Evolutionary conservation across 176 grass and related monocot species (phyloP).

Genomic region (Lolium perenne): DNA sequence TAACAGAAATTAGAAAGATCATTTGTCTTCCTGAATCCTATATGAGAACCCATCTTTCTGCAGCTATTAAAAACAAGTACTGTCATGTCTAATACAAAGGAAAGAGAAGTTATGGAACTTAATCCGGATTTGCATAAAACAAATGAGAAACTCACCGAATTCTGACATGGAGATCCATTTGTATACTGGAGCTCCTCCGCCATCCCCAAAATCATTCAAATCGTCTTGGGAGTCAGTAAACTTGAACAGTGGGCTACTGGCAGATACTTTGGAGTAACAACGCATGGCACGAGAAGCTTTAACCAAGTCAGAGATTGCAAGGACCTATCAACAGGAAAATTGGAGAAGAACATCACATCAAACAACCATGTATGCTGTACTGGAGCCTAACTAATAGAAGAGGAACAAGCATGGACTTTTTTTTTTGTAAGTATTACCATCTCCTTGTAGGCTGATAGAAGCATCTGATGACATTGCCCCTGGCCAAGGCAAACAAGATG

Average conservation of each 20-base stretch:
- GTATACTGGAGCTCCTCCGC: constrained; percentile 74
- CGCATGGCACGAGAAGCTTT: constrained; percentile 74
- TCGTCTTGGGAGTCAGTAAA: constrained; percentile 66
- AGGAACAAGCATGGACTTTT: neutral
- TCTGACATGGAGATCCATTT: constrained; percentile 63
- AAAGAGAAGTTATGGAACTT: neutral
- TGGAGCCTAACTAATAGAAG: neutral
- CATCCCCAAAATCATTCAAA: constrained; percentile 78
- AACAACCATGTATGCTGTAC: neutral
- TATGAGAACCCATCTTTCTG: neutral
- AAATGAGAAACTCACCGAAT: constrained; percentile 55
- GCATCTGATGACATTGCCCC: constrained; percentile 53
- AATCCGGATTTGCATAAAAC: constrained; percentile 18
- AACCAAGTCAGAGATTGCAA: constrained; percentile 61
- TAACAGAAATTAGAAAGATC: constrained; percentile 7
- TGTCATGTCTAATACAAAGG: neutral
- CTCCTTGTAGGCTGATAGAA: constrained; percentile 71
- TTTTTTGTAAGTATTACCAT: constrained; percentile 59
- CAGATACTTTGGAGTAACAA: constrained; percentile 63
- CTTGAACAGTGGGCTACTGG: constrained; percentile 42
- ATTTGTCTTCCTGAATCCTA: neutral
- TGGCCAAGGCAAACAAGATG: constrained; percentile 45
- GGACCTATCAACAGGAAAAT: constrained; percentile 52
- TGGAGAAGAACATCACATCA: constrained; percentile 21
- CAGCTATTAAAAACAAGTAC: constrained; percentile 10